phyloP scores from a whole-genome alignment of 2,329 filamentous ascomycete species.

The Pseudogymnoascus sp. region DNA sequence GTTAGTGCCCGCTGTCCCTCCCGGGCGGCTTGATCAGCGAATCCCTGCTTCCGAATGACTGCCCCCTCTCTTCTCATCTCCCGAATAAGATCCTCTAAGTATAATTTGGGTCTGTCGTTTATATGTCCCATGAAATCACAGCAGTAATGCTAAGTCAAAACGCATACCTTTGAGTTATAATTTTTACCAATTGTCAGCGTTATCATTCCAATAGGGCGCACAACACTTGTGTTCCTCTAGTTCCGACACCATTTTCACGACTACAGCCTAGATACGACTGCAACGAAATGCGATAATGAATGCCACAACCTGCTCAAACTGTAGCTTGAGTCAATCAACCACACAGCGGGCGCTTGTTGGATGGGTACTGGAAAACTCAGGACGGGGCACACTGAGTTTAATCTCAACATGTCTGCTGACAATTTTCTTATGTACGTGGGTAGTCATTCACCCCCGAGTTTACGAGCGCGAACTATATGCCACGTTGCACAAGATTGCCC shows the following conservation, averaged over 20 bases:
- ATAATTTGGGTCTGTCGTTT: neutral
- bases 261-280: neutral
- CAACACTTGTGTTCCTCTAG: neutral
- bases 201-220: neutral
- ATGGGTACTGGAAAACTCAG: slow-evolving; percentile 27
- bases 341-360: slow-evolving; percentile 20
- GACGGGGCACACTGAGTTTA: slow-evolving; percentile 30
- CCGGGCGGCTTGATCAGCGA: slow-evolving; percentile 5
- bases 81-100: neutral
- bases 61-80: neutral
- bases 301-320: neutral
- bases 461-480: slow-evolving; percentile 21
- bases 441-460: slow-evolving; percentile 31
- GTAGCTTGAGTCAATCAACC: neutral
- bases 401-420: slow-evolving; percentile 28
- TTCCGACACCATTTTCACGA: neutral
- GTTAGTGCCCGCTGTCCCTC: slow-evolving; percentile 3
- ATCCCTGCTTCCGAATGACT: neutral
- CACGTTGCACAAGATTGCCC: slow-evolving; percentile 20
- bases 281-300: neutral
- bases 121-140: neutral
- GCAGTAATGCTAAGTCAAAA: neutral
- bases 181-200: neutral
- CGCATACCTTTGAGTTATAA: neutral
- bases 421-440: slow-evolving; percentile 32